Percentiles rank a stretch among this genome's conserved stretches.
Conservation (phyloP, 1,284 basidiomycete species). For the Erythrobasidium hasegawianum region DNA sequence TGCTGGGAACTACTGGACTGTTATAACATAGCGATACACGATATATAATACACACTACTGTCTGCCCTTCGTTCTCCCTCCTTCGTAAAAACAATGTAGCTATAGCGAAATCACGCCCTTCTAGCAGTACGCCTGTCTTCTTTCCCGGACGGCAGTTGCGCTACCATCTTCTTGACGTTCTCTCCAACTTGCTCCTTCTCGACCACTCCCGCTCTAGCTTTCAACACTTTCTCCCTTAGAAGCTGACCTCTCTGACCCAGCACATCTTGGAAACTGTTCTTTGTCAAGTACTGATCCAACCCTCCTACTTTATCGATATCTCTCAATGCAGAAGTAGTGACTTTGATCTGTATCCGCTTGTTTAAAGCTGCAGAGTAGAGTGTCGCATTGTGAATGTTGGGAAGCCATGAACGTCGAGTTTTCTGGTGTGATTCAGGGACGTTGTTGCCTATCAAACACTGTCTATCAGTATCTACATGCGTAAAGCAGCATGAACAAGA, state of each 20-base stretch:
- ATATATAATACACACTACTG: too few species aligned
- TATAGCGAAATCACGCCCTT: too few species aligned
- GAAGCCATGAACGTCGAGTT: conserved; percentile 83
- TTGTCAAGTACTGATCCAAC: conserved; percentile 71
- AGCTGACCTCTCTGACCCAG: conserved; percentile 72
- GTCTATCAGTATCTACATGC: background rate
- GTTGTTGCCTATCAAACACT: conserved; percentile 66
- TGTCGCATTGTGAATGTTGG: conserved; percentile 74
- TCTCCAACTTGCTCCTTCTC: too few species aligned
- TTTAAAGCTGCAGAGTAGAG: conserved; percentile 64
- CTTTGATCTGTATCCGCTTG: conserved; percentile 59
- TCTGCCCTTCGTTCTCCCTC: too few species aligned
- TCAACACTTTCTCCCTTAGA: conserved; percentile 54
- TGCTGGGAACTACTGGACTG: too few species aligned
- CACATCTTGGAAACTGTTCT: conserved; percentile 54
- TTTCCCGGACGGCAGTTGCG: too few species aligned
- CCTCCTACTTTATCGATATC: conserved; percentile 79
- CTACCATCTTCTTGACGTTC: too few species aligned
- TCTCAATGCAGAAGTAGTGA: conserved; percentile 68
- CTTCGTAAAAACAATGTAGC: too few species aligned
- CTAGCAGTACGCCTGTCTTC: too few species aligned
- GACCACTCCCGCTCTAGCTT: background rate
- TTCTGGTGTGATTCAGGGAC: conserved; percentile 86
- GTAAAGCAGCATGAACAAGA: background rate
- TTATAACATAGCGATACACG: too few species aligned